Conservation (phyloP, 345 rosid genomes). For the Hypericum androsaemum region DNA sequence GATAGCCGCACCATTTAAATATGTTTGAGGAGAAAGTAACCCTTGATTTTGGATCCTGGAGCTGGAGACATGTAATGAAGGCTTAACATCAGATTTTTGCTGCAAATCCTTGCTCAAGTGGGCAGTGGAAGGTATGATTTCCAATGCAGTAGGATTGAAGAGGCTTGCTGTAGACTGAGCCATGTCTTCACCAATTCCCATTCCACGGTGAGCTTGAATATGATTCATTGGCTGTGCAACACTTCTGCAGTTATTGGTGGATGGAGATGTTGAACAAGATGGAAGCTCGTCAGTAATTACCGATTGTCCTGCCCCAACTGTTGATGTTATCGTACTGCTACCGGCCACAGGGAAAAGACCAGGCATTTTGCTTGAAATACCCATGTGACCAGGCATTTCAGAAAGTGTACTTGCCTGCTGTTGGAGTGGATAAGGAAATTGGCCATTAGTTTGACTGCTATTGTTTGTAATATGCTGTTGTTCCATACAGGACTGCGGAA, state of each 20-base stretch:
- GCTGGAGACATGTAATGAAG: constrained; percentile 38
- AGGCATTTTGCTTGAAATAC: constrained; percentile 17
- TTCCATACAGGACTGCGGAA: constrained; percentile 29
- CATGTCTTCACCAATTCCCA: constrained; percentile 34
- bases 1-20: constrained; percentile 29
- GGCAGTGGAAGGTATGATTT: constrained; percentile 26
- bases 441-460: constrained; percentile 28
- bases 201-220: constrained; percentile 22
- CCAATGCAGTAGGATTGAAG: constrained; percentile 32
- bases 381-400: constrained; percentile 32
- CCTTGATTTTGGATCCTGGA: constrained; percentile 43
- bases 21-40: constrained; percentile 29
- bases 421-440: constrained; percentile 28
- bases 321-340: constrained; percentile 23
- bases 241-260: constrained; percentile 32
- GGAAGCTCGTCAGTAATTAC: constrained; percentile 48
- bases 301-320: constrained; percentile 37
- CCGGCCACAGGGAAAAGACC: constrained; percentile 28
- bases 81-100: constrained; percentile 46
- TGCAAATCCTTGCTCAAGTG: constrained; percentile 30
- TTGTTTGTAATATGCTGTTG: constrained; percentile 34
- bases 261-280: constrained; percentile 51
- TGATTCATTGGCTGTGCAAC: constrained; percentile 28
- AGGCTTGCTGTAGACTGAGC: constrained; percentile 33
- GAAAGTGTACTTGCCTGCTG: constrained; percentile 34